phyloP scores from a whole-genome alignment of 2,329 filamentous ascomycete genomes.

The Beauveria sp. region DNA sequence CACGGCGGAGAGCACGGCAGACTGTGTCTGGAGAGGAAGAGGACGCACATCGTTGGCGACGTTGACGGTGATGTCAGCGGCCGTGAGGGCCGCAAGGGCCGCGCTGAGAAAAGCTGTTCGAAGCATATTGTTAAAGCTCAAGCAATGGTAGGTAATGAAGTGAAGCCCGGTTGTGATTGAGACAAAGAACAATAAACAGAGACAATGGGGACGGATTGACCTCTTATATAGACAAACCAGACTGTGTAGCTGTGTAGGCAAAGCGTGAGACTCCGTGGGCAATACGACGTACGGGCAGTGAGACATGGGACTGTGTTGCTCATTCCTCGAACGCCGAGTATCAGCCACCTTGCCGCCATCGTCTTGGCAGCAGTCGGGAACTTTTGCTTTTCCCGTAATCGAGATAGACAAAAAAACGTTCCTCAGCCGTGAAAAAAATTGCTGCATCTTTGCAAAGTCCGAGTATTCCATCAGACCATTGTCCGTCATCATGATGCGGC shows the following conservation, averaged over 20 bases:
- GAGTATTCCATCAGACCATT: neutral
- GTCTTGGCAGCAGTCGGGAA: neutral
- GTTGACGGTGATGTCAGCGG: slow-evolving; percentile 14
- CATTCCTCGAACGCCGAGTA: neutral
- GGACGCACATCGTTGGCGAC: slow-evolving; percentile 22
- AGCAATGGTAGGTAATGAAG: neutral
- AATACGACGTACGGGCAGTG: neutral
- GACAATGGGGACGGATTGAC: neutral
- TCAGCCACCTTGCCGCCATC: neutral
- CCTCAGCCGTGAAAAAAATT: neutral
- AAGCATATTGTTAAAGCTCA: neutral
- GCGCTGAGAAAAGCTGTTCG: slow-evolving; percentile 5
- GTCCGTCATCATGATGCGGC: neutral
- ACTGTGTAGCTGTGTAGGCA: neutral
- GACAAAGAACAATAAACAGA: neutral
- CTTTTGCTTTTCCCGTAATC: neutral
- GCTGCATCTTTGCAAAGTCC: neutral
- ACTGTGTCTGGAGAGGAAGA: slow-evolving; percentile 18
- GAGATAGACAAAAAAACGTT: no score
- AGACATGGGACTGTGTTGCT: neutral
- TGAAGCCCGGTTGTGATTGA: neutral
- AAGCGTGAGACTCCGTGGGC: neutral
- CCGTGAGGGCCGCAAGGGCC: slow-evolving; percentile 11
- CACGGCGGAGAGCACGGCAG: slow-evolving; percentile 19
- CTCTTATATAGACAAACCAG: neutral